Evolutionary conservation across 306 rosid species (phyloP).

Genomic region (Lathyrus aphaca): DNA sequence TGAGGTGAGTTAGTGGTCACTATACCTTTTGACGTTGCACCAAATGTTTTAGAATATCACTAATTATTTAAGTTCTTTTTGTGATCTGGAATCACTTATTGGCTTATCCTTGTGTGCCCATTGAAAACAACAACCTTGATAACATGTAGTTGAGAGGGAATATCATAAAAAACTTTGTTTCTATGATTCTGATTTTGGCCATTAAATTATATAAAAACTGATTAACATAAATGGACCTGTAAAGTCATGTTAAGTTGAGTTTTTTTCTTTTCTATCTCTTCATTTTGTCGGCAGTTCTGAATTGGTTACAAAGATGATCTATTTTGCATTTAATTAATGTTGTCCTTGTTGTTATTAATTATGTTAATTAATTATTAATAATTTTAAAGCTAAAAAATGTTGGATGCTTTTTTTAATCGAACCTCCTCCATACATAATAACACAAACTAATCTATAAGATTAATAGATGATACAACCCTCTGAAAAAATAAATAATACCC

Average conservation of each 20-base stretch:
- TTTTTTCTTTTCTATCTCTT: neutral
- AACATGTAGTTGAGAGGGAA: neutral
- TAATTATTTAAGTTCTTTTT: neutral
- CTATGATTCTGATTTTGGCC: neutral
- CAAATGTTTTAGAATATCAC: constrained; percentile 13
- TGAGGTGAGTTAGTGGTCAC: neutral
- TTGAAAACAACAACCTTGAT: constrained; percentile 14
- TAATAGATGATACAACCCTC: too few species aligned
- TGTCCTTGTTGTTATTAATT: too few species aligned
- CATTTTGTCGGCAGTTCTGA: constrained; percentile 22
- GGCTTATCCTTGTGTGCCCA: neutral
- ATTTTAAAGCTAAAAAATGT: too few species aligned
- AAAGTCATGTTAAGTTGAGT: neutral
- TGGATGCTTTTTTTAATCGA: too few species aligned
- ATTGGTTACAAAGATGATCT: too few species aligned
- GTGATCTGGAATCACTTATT: neutral
- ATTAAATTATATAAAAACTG: neutral
- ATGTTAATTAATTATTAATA: too few species aligned
- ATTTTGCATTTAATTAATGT: too few species aligned
- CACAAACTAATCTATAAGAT: too few species aligned
- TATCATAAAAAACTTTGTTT: neutral
- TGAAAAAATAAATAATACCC: too few species aligned
- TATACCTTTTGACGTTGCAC: neutral
- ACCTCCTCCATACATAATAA: too few species aligned
- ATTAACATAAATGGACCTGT: neutral